Evolutionary conservation across 768 basidiomycete species (phyloP).

Genomic region (Pluteus cervinus): DNA sequence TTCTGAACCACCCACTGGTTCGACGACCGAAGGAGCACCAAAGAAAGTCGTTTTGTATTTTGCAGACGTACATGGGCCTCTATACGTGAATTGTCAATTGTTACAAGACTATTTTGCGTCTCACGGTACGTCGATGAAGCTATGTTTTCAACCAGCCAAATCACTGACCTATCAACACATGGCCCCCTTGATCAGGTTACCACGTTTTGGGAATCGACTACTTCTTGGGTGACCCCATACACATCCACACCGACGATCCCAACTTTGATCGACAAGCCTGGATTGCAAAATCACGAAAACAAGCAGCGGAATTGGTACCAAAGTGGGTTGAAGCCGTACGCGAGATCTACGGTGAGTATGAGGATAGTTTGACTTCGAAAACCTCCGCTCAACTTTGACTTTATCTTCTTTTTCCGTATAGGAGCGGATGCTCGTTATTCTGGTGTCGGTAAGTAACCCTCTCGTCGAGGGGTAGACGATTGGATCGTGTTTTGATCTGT

Average conservation of each 20-base stretch:
- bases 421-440: no score
- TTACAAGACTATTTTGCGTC: conserved; percentile 47
- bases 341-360: conserved; percentile 31
- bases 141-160: neutral
- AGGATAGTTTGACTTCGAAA: no score
- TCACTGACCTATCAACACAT: no score
- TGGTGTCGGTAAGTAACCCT: no score
- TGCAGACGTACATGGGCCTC: conserved; percentile 43
- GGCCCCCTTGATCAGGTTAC: conserved; percentile 43
- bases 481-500: no score
- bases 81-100: conserved; percentile 43
- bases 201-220: conserved; percentile 45
- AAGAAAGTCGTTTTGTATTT: conserved; percentile 41
- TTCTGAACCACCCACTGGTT: conserved; percentile 22
- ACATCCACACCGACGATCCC: conserved; percentile 25
- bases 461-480: no score
- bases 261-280: conserved; percentile 28
- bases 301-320: conserved; percentile 29
- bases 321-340: conserved; percentile 40
- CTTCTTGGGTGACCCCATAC: conserved; percentile 44
- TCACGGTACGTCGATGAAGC: conserved; percentile 27
- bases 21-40: neutral
- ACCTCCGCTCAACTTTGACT: neutral
- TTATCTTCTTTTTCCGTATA: neutral
- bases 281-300: conserved; percentile 21